These are phyloP conservation scores for Eremochloa ophiuroides DNA, from an alignment of 176 grass and related monocot species.

Conservation along the genomic window DNA sequence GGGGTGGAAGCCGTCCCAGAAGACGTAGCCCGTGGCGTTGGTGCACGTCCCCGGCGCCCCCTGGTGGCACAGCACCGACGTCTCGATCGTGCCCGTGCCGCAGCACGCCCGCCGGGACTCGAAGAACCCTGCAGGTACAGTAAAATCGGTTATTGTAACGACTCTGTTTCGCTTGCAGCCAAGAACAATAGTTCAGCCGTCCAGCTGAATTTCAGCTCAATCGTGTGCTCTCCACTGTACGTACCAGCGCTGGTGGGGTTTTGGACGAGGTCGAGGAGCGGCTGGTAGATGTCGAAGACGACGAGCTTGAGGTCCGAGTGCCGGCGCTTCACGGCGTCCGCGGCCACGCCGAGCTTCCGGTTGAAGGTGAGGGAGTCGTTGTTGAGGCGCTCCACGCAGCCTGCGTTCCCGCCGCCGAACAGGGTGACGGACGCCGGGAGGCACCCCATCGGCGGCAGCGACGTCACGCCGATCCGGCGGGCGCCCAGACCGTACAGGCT, in stretches of 20 bases:
- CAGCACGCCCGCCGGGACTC: conserved; percentile 74
- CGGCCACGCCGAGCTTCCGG: conserved; percentile 51
- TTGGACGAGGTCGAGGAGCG: conserved; percentile 62
- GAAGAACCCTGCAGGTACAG: conserved; percentile 80
- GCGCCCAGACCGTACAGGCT: conserved; percentile 65
- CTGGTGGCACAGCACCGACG: conserved; percentile 74
- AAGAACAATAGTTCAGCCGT: too few relatives aligned
- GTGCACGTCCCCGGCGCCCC: conserved; percentile 63
- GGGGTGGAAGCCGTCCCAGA: conserved; percentile 98
- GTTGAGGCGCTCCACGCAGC: conserved; percentile 73
- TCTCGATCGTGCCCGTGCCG: conserved; percentile 91
- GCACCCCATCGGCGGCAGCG: conserved; percentile 81
- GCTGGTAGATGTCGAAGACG: conserved; percentile 85
- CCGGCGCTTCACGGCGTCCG: conserved; percentile 38
- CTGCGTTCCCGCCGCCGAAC: conserved; percentile 47
- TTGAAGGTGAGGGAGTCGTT: conserved; percentile 68
- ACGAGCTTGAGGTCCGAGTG: conserved; percentile 76
- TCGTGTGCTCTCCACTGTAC: too few relatives aligned
- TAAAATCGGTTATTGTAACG: too few relatives aligned
- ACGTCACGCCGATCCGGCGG: conserved; percentile 82
- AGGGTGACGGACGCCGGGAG: conserved; percentile 72
- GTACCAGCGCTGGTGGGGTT: conserved; percentile 58
- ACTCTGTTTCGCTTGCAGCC: too few relatives aligned
- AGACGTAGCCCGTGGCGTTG: conserved; percentile 85
- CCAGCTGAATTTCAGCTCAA: too few relatives aligned